Evolutionary conservation across 768 basidiomycete genomes (phyloP), one percentile per base, ranked within the genome.

Genomic region (Agrocybe praecox): DNA sequence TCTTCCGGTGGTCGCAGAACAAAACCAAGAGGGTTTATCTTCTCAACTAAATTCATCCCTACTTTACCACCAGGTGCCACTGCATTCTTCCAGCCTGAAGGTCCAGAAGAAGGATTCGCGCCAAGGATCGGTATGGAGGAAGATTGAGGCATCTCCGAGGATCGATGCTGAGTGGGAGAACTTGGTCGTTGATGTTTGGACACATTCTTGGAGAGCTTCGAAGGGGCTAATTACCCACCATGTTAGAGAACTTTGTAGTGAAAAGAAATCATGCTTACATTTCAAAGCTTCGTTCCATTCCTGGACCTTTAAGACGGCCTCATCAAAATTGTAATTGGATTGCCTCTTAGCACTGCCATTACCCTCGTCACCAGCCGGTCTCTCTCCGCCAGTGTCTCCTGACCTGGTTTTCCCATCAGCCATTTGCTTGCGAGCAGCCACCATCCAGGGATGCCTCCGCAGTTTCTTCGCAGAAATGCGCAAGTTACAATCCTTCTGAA

Each of bases 251-350:
- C 21, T 29, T 29, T 9, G 9, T 29, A 50, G 34, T 15, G 42
- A 46, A 56, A 50, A n/a, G 6, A 12, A 52, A 46, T 24, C 44
- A 47, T 7, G 72, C 72, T 49, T 69, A 95, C 93, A 94, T 73
- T 92, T 94, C 56, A 98, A 76, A 0, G 96, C 96, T 70, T 98
- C 93, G 65, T 99, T 99, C 96, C 96, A 99, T 72, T 98, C 94
- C 71, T 98, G 96, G 22, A 99, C 96, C 69, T 92, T 88, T 63
- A 94, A 78, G 32, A 99, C 92, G 18, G 92, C 94, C 65, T 98
- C 93, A 61, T 98, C 94, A 65, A 89, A 97, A 67, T 92, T 92
- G 68, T 91, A 93, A 66, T 92, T 94, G 66, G 86, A 87, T 12
- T 88, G 86, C 54, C 77, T 68, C 67, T 72, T 70, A 24, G 69